Conservation (phyloP, 2,329 filamentous ascomycete genomes). For the Emydomyces testavorans region DNA sequence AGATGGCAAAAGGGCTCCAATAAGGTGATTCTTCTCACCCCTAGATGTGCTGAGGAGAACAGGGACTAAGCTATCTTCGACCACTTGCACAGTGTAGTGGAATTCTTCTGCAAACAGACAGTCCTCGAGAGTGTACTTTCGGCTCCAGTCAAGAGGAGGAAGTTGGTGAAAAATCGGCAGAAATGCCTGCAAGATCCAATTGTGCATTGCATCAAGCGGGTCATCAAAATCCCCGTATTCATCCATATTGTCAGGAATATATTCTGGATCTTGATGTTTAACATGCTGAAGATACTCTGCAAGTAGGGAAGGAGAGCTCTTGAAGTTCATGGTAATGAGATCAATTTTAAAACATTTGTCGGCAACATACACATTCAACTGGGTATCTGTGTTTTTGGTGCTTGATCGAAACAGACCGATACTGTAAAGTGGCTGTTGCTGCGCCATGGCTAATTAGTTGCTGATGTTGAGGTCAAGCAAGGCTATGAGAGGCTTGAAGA, state of each 20-base stretch:
- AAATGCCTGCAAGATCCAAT: slow-evolving; percentile 15
- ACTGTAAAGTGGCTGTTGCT: no score
- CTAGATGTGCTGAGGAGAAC: slow-evolving; percentile 1
- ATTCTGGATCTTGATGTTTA: slow-evolving; percentile 13
- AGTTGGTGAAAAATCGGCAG: slow-evolving; percentile 12
- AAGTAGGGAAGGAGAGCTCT: slow-evolving; percentile 13
- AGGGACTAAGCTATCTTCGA: slow-evolving; percentile 4
- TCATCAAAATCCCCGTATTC: slow-evolving; percentile 14
- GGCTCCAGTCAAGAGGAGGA: slow-evolving; percentile 10
- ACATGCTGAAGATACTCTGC: slow-evolving; percentile 15
- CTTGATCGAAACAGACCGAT: no score
- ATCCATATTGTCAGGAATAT: slow-evolving; percentile 8
- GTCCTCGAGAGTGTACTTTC: slow-evolving; percentile 14
- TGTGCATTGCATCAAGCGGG: slow-evolving; percentile 14
- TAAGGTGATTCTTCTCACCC: not conserved
- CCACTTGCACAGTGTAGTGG: slow-evolving; percentile 11
- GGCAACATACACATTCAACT: slow-evolving; percentile 16
- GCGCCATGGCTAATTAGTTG: no score
- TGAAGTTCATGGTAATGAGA: slow-evolving; percentile 11
- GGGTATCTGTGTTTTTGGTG: slow-evolving; percentile 13
- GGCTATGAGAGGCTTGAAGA: no score
- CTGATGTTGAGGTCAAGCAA: no score
- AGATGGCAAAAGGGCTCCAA: slow-evolving; percentile 5
- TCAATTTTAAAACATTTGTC: slow-evolving; percentile 16
- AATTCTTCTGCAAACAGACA: slow-evolving; percentile 16